These are phyloP conservation scores for Rhododendron mucronatum DNA, from an alignment of 148 eudicot genomes.

Conservation along the genomic window DNA sequence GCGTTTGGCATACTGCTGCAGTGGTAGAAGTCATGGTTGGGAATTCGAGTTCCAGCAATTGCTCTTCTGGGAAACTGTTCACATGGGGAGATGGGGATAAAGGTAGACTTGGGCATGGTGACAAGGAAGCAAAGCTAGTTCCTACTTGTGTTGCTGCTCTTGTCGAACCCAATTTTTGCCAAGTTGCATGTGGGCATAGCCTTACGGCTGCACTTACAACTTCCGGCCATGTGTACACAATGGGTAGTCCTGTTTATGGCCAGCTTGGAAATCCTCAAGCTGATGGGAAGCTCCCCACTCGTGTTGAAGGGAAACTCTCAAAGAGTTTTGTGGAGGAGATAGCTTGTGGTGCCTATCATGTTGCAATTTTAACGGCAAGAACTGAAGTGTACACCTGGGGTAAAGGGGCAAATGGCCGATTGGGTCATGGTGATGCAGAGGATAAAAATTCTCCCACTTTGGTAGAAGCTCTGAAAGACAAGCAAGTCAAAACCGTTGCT, in stretches of 20 bases:
- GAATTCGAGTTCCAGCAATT: constrained; percentile 80
- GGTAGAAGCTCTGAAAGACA: constrained; percentile 87
- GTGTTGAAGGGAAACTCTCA: constrained; percentile 76
- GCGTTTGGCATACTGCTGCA: constrained; percentile 99
- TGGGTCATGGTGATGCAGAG: constrained; percentile 92
- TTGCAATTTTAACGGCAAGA: constrained; percentile 82
- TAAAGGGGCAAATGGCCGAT: constrained; percentile 88
- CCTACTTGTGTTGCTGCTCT: constrained; percentile 95
- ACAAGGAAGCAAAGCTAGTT: constrained; percentile 84
- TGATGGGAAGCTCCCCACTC: constrained; percentile 77
- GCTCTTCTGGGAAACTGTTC: constrained; percentile 92
- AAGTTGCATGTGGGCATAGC: constrained; percentile 93
- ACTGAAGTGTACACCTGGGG: constrained; percentile 99
- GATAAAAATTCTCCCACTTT: constrained; percentile 73
- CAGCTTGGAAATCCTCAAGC: constrained; percentile 87
- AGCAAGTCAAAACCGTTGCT: constrained; percentile 89
- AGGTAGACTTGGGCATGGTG: constrained; percentile 93
- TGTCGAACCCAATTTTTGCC: constrained; percentile 90
- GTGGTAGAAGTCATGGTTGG: constrained; percentile 98
- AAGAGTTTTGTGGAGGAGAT: constrained; percentile 89
- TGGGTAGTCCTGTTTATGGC: constrained; percentile 97
- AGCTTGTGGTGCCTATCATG: constrained; percentile 94
- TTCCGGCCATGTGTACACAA: constrained; percentile 83
- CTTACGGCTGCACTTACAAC: constrained; percentile 92
- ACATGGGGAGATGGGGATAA: constrained; percentile 99